Evolutionary conservation across 441 rosid genomes (phyloP), one percentile per base, ranked within the genome.

Genomic region (Croton laevigatus): DNA sequence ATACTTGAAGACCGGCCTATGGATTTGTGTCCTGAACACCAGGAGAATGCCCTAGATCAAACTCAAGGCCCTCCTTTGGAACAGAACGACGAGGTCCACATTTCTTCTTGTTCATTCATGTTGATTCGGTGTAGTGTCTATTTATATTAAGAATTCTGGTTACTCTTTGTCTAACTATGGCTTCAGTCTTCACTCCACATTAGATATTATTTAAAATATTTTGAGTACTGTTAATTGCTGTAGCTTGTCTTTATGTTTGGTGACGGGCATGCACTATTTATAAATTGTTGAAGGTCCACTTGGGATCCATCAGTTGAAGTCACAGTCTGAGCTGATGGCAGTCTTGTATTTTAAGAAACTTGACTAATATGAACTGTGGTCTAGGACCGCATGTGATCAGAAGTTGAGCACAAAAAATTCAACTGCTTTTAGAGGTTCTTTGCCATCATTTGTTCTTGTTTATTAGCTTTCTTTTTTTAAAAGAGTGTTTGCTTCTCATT

Each of bases 61-160:
- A 57, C 53, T 59, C 73, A 60, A 20, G 73, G 14, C 66, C 38
- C 42, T 42, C 4, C 68, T 55, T 49, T 0, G 12, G 32, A 36
- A 10, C 66, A 59, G 32, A 46, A 6, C 14, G 34, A 16, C 8
- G 22, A 59, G 73, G 66, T 59, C n/a, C 48, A 23, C 22, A 4
- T 20, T 37, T 37, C 20, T 62, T 61, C 22, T 38, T 61, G 5
- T 6, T 32, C 12, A 34, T 70, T 51, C 22, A 14, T 11, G 42
- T 27, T 16, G 37, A 38, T 27, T 52, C 38, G 19, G 20, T 34
- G 17, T 7, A 27, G 19, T 54, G 14, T 51, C 61, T 20, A 2
- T 36, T 22, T 9, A 37, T 9, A 22, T 51, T 38, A 22, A 60
- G 8, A 20, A 19, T 48, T 37, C 14, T 32, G 3, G 14, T 51